Percentiles rank a stretch among this genome's conserved stretches.
Conservation (phyloP, 768 basidiomycete species). For the Lactarius tabidus region DNA sequence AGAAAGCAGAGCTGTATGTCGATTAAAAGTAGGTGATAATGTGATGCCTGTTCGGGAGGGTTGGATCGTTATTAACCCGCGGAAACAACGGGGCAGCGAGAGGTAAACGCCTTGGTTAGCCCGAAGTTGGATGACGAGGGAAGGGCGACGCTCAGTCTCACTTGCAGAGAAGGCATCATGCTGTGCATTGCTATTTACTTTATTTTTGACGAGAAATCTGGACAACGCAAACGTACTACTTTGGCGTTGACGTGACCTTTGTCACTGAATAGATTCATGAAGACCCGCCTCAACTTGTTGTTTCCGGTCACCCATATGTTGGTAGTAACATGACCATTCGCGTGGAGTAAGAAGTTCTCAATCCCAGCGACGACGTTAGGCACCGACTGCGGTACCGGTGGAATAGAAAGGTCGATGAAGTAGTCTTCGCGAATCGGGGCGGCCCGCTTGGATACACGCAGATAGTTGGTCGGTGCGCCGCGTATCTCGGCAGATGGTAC, state of each 20-base stretch:
- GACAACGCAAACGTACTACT: constrained; percentile 4
- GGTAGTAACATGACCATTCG: background rate
- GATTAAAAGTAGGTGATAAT: constrained; percentile 1
- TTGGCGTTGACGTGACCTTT: background rate
- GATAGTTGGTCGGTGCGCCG: background rate
- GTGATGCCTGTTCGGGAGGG: background rate
- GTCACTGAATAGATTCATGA: background rate
- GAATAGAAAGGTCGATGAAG: constrained; percentile 9
- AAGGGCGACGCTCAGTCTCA: background rate
- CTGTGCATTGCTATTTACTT: background rate
- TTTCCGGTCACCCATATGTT: constrained; percentile 3
- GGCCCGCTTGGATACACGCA: background rate
- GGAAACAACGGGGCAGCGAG: constrained; percentile 14
- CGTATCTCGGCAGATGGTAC: background rate
- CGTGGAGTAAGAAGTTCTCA: constrained; percentile 6
- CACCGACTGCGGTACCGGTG: background rate
- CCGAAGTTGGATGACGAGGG: background rate
- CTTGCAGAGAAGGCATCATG: background rate
- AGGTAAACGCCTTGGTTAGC: background rate
- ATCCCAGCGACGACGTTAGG: background rate
- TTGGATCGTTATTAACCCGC: constrained; percentile 5
- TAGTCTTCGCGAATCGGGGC: background rate
- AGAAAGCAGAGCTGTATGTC: background rate
- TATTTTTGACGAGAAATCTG: background rate
- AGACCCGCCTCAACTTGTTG: background rate